phyloP scores from a whole-genome alignment of 306 rosid genomes.

The peach (Prunus persica) region Prunus_persica_NCBIv2 NC_034013.1:626501-627000 shows the following conservation, averaged over 20 bases:
- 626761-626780: conserved; percentile 74
- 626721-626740: conserved; percentile 74
- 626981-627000: conserved; percentile 95
- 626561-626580: background rate
- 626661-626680: conserved; percentile 38
- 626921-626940: conserved; percentile 94
- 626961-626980: conserved; percentile 98
- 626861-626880: background rate
- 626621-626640: background rate
- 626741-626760: conserved; percentile 83
- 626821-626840: background rate
- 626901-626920: conserved; percentile 10
- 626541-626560: background rate
- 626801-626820: background rate
- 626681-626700: conserved; percentile 74
- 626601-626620: background rate
- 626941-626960: conserved; percentile 97
- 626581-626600: conserved; percentile 3
- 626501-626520: background rate
- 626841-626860: background rate
- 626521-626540: background rate
- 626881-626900: background rate
- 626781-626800: conserved; percentile 46
- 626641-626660: conserved; percentile 10
- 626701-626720: conserved; percentile 75